Base-by-base conservation (phyloP, 2,329 filamentous ascomycete species). In the Fusarium sp. region DNA sequence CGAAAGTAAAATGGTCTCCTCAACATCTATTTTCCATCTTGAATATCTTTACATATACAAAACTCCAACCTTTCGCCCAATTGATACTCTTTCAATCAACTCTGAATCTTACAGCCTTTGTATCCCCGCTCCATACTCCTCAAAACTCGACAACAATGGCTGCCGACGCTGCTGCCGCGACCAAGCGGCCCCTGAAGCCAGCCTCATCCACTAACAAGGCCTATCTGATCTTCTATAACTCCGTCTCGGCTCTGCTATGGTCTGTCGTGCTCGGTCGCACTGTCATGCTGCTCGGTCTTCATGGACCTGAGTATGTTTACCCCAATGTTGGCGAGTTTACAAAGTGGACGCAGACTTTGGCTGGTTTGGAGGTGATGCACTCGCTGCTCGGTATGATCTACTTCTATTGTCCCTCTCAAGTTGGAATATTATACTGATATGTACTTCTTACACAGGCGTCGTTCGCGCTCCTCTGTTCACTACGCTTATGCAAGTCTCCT, bases 171-270 rank as follows among this genome's bases (percentile, higher is more conserved):
- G 48, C 74, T 32, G 49, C 69, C 45, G 45, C 70, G 56, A 61
- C 67, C 43, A 76, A 71, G 61, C 55, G 54, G 45, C 68, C 69
- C 58, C 74, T 75, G 64, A 73, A 71, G 56, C 67, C 69, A 51
- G 60, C 76, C 45, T 79, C 78, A 34, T 57, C 71, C 20, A 58
- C 84, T 67, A 90, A 88, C 79, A 86, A 83, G 59, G 83, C 82
- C 77, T 97, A 98, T 83, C 89, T 98, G 57, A 86, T 94, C 77
- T 83, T 90, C 74, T 99, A 98, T 87, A 98, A 98, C 82, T 86
- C 89, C 75, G 77, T 91, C 70, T 97, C 91, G 56, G 88, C 94
- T 65, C 78, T 89, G 24, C 87, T 95, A 56, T 99, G 96, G 96
- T 82, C 87, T 43, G 87, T 88, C 20, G 90, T 98, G 57, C 88